Percentiles rank a stretch among this genome's conserved stretches.
Conservation (phyloP, 2,329 filamentous ascomycete species). For the Xylariaceae sp. region DNA sequence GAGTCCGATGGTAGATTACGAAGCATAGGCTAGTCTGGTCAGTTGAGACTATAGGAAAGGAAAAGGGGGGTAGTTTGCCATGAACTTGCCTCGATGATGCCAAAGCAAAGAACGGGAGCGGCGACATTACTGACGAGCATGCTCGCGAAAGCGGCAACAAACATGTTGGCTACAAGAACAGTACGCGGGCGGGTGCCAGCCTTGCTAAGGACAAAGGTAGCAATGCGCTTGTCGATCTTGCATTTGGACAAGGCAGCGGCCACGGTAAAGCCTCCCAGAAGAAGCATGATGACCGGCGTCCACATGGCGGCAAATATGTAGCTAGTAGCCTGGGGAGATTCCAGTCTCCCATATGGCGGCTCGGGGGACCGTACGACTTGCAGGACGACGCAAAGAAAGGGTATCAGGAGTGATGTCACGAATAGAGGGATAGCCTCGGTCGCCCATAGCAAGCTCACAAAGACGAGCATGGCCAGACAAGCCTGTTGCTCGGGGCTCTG, state of each 20-base stretch:
- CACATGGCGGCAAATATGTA: constrained; percentile 96
- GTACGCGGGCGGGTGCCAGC: constrained; percentile 86
- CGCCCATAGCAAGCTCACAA: constrained; percentile 93
- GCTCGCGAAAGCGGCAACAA: constrained; percentile 93
- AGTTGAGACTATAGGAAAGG: neutral
- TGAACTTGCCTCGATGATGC: constrained; percentile 77
- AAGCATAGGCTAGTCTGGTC: constrained; percentile 68
- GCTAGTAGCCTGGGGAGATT: constrained; percentile 73
- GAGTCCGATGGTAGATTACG: constrained; percentile 88
- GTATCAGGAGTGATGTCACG: constrained; percentile 89
- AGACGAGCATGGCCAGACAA: constrained; percentile 86
- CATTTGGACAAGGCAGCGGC: constrained; percentile 95
- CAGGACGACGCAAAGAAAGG: constrained; percentile 85
- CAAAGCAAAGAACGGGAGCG: constrained; percentile 93
- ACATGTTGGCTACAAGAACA: constrained; percentile 96
- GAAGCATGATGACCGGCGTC: constrained; percentile 97
- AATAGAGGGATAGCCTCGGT: constrained; percentile 97
- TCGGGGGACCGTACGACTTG: constrained; percentile 77
- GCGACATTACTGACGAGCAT: constrained; percentile 99
- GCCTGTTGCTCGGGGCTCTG: constrained; percentile 88
- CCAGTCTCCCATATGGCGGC: constrained; percentile 62
- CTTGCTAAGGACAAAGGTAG: constrained; percentile 93
- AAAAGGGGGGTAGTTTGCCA: neutral
- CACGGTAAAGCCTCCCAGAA: constrained; percentile 93
- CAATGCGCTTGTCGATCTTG: constrained; percentile 95